These are phyloP conservation scores for Xylariaceae sp. DNA, from an alignment of 2,329 filamentous ascomycete species.

Conservation along the genomic window DNA sequence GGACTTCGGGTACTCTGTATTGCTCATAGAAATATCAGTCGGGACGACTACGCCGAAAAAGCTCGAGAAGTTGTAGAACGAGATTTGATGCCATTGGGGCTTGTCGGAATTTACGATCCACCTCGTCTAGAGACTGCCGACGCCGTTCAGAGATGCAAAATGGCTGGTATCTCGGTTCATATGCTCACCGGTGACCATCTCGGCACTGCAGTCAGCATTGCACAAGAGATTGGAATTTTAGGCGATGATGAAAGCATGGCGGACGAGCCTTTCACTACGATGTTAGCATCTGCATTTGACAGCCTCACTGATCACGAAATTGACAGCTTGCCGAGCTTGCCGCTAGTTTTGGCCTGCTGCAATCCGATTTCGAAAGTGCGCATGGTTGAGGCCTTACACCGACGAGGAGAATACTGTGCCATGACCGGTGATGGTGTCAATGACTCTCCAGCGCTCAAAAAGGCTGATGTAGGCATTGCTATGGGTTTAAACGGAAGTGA, in stretches of 20 bases:
- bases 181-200: conserved; percentile 84
- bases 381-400: conserved; percentile 84
- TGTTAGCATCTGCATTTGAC: conserved; percentile 76
- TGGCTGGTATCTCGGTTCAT: conserved; percentile 73
- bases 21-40: conserved; percentile 47
- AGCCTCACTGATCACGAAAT: conserved; percentile 71
- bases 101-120: conserved; percentile 83
- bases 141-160: conserved; percentile 66
- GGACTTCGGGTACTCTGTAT: conserved; percentile 71
- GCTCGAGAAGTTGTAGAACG: conserved; percentile 62
- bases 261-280: conserved; percentile 63
- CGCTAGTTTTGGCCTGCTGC: conserved; percentile 78
- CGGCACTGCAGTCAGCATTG: conserved; percentile 74
- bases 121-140: conserved; percentile 75
- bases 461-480: conserved; percentile 80
- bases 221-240: conserved; percentile 74
- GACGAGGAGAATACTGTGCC: conserved; percentile 70
- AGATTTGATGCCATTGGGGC: conserved; percentile 69
- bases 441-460: conserved; percentile 75
- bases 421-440: conserved; percentile 92
- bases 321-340: conserved; percentile 69
- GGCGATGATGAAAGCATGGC: conserved; percentile 58
- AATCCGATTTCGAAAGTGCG: conserved; percentile 83
- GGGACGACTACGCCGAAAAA: conserved; percentile 40
- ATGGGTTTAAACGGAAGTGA: conserved; percentile 90